These are phyloP conservation scores for Cnidoscolus chayamansa DNA, from an alignment of 441 rosid genomes.

Conservation along the genomic window DNA sequence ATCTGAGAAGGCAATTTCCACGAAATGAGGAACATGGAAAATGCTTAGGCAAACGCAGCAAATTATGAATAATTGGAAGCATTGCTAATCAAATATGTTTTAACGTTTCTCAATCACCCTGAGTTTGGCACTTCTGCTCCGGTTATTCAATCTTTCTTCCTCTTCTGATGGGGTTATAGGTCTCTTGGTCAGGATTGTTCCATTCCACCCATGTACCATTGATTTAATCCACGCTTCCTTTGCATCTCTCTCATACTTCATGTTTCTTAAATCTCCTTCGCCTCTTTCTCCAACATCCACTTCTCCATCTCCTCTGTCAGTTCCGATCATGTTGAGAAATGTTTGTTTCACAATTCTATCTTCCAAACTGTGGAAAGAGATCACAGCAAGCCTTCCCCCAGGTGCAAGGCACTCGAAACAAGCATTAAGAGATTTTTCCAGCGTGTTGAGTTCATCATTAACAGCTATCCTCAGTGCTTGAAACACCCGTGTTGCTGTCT, in stretches of 20 bases:
- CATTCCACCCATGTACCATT: conserved; percentile 51
- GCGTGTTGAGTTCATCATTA: conserved; percentile 80
- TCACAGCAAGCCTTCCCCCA: conserved; percentile 87
- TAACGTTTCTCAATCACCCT: conserved; percentile 67
- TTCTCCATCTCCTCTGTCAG: conserved; percentile 27
- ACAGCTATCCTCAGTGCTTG: conserved; percentile 93
- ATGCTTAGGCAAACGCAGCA: too few relatives aligned
- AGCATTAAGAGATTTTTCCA: conserved; percentile 61
- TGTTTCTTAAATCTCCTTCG: conserved; percentile 21
- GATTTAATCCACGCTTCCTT: conserved; percentile 67
- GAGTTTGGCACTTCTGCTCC: conserved; percentile 86
- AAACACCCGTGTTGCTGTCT: conserved; percentile 92
- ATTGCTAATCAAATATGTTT: conserved; percentile 8
- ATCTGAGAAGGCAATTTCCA: too few relatives aligned
- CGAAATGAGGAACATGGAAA: too few relatives aligned
- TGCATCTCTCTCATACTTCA: conserved; percentile 18
- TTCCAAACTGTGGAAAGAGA: conserved; percentile 94
- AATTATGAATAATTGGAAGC: background rate
- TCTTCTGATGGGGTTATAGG: conserved; percentile 83
- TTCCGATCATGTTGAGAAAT: conserved; percentile 62
- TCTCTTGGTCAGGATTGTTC: conserved; percentile 78
- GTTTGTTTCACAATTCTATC: conserved; percentile 90
- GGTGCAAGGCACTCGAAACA: conserved; percentile 80
- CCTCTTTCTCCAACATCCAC: conserved; percentile 24
- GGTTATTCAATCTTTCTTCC: conserved; percentile 70